Percentiles rank a stretch among this genome's conserved stretches.
These are phyloP conservation scores for Debaryomycetaceae sp. DNA, from an alignment of 1,139 yeast genomes.

Conservation along the genomic window DNA sequence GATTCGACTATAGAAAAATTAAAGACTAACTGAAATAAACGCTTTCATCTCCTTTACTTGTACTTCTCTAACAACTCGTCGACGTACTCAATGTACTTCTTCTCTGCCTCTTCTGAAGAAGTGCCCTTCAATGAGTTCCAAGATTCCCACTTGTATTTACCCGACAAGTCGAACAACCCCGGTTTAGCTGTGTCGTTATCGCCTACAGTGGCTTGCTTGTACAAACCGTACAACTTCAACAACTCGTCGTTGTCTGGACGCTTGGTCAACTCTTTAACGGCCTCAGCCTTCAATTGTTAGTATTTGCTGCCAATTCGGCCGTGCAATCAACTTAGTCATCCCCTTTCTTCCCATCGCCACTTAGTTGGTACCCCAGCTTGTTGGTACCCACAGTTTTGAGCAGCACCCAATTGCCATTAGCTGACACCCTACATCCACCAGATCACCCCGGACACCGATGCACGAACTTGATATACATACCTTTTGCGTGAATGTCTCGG, in stretches of 20 bases:
- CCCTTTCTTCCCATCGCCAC: too few relatives aligned
- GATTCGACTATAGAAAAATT: not conserved
- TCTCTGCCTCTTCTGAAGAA: constrained; percentile 87
- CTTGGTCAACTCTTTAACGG: constrained; percentile 69
- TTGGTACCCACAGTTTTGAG: too few relatives aligned
- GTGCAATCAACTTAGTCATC: too few relatives aligned
- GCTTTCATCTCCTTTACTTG: constrained; percentile 13
- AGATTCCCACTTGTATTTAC: constrained; percentile 96
- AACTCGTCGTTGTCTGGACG: constrained; percentile 88
- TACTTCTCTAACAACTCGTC: constrained; percentile 59
- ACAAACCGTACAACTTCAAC: constrained; percentile 80
- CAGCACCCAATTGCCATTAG: too few relatives aligned
- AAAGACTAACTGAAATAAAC: not conserved
- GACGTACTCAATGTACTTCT: constrained; percentile 74
- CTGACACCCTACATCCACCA: too few relatives aligned
- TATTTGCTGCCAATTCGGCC: constrained; percentile 7
- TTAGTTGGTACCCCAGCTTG: too few relatives aligned
- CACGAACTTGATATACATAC: too few relatives aligned
- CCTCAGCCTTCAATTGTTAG: constrained; percentile 57
- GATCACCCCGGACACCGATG: too few relatives aligned
- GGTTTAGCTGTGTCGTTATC: constrained; percentile 85
- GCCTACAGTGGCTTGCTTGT: constrained; percentile 96
- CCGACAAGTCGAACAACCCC: constrained; percentile 88
- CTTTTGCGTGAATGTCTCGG: constrained; percentile 52
- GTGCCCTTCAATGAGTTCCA: constrained; percentile 89